phyloP scores from a whole-genome alignment of 345 rosid genomes.

The Eucalyptus caleyi region DNA sequence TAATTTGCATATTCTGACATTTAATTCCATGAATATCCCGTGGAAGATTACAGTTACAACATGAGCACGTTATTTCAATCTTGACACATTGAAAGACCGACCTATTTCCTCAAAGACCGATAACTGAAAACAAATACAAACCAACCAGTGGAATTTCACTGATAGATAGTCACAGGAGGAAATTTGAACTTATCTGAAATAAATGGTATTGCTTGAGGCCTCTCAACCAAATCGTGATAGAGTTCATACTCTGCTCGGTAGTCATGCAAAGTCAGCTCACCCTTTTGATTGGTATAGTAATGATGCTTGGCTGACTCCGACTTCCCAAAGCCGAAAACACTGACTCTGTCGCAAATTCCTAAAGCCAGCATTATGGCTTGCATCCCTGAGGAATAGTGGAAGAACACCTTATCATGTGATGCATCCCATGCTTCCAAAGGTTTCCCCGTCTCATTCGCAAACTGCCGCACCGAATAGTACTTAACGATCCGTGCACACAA shows the following conservation, averaged over 20 bases:
- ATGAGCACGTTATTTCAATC: background rate
- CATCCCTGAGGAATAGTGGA: conserved; percentile 92
- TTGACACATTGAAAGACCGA: background rate
- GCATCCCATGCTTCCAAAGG: conserved; percentile 47
- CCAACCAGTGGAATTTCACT: conserved; percentile 12
- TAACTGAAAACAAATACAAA: background rate
- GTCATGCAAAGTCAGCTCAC: conserved; percentile 75
- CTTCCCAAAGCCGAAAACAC: conserved; percentile 83
- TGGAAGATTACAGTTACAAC: background rate
- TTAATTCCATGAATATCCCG: background rate
- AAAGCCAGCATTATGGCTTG: conserved; percentile 82
- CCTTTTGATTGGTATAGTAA: conserved; percentile 84
- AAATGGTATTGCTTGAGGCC: conserved; percentile 63
- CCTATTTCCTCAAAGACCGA: background rate
- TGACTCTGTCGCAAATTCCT: conserved; percentile 69
- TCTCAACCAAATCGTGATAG: conserved; percentile 47
- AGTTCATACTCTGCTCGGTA: conserved; percentile 70
- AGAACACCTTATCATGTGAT: conserved; percentile 47
- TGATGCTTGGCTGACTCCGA: conserved; percentile 57
- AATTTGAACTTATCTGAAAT: conserved; percentile 47
- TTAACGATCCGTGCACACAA: conserved; percentile 67
- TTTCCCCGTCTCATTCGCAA: conserved; percentile 31
- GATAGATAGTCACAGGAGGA: conserved; percentile 55
- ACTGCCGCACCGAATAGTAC: conserved; percentile 67
- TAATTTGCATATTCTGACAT: background rate